phyloP scores from a whole-genome alignment of 2,329 filamentous ascomycete species.

The Fusarium sp. region DNA sequence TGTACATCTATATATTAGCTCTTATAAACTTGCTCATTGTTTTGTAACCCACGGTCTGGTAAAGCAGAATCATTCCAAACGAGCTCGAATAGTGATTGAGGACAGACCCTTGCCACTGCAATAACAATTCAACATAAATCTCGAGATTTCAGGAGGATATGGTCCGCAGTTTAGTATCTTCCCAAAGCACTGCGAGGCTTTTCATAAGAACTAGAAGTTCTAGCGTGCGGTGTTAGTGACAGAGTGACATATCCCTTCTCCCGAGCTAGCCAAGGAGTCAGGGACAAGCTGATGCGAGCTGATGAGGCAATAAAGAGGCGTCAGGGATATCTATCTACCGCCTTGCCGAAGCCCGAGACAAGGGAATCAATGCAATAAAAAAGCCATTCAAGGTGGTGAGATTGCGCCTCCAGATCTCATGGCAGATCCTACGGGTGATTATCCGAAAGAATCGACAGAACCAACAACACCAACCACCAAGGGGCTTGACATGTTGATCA shows the following conservation, averaged over 20 bases:
- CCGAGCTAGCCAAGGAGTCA: neutral
- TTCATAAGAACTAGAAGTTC: neutral
- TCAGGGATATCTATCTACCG: neutral
- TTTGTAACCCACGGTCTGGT: neutral
- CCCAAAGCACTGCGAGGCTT: accelerated
- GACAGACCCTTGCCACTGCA: neutral
- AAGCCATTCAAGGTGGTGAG: neutral
- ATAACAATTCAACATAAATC: neutral
- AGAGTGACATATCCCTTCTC: neutral
- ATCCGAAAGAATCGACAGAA: neutral
- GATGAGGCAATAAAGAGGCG: neutral
- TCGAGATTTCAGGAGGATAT: neutral
- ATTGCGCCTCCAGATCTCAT: neutral
- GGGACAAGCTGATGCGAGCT: neutral
- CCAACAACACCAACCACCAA: neutral
- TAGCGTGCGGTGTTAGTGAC: neutral
- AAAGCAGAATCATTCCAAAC: neutral
- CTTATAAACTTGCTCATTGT: neutral
- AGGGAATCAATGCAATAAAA: neutral
- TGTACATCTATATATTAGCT: neutral
- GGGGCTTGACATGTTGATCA: neutral
- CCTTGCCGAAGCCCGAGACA: neutral
- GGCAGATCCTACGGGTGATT: neutral
- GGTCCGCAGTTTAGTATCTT: neutral
- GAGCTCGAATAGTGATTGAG: neutral